phyloP scores from a whole-genome alignment of 208 protist genomes.

The Trypanosoma cruzi region DNA sequence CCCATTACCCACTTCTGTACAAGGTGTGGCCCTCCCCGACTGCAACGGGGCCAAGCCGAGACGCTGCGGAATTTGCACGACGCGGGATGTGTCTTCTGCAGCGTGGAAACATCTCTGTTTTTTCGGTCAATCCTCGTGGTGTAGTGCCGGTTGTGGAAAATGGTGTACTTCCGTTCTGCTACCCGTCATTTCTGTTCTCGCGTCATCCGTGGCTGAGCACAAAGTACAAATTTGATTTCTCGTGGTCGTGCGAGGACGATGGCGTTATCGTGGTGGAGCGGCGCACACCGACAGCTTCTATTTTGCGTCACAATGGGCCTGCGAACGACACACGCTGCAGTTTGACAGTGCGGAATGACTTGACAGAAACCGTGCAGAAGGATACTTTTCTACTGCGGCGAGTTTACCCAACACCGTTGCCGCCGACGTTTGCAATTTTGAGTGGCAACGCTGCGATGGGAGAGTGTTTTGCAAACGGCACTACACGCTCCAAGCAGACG shows the following conservation, averaged over 20 bases:
- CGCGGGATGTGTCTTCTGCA: slow-evolving; percentile 66
- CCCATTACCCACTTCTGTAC: slow-evolving; percentile 46
- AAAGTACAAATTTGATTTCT: slow-evolving; percentile 74
- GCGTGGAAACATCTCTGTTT: slow-evolving; percentile 40
- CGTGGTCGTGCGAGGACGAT: slow-evolving; percentile 50
- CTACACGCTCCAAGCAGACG: not conserved
- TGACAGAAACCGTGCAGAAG: slow-evolving; percentile 58
- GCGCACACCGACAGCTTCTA: slow-evolving; percentile 45
- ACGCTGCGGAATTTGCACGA: slow-evolving; percentile 51
- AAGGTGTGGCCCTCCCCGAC: slow-evolving; percentile 33
- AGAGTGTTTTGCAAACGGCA: slow-evolving; percentile 5
- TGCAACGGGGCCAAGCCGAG: slow-evolving; percentile 27
- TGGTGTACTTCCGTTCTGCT: slow-evolving; percentile 70
- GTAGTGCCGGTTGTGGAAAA: slow-evolving; percentile 46
- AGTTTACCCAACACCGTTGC: slow-evolving; percentile 55
- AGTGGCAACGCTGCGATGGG: slow-evolving; percentile 52
- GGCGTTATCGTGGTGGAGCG: slow-evolving; percentile 40
- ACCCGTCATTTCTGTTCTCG: slow-evolving; percentile 66
- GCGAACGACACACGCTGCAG: slow-evolving; percentile 49
- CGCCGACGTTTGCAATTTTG: slow-evolving; percentile 49
- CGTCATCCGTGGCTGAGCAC: slow-evolving; percentile 66
- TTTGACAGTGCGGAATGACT: slow-evolving; percentile 58
- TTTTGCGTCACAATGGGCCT: slow-evolving; percentile 45
- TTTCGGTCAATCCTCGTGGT: slow-evolving; percentile 63
- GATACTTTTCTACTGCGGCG: slow-evolving; percentile 69